Base-by-base conservation (phyloP, 305 asterid species). In the Coffea humblotiana region DNA sequence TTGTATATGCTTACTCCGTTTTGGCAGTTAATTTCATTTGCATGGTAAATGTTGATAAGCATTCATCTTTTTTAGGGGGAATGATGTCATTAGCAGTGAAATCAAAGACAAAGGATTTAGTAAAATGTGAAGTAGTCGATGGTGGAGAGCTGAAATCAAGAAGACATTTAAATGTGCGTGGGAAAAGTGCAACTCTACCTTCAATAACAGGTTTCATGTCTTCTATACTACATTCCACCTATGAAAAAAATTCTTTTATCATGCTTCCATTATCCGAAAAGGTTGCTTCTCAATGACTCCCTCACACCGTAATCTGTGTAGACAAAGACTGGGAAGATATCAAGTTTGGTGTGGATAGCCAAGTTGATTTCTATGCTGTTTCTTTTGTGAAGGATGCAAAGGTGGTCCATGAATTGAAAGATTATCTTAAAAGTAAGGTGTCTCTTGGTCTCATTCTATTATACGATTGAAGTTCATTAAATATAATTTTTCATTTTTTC, bases 261-360 rank as follows among this genome's bases (percentile, higher is more conserved):
- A 45, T 27, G 27, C 71, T 37, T 15, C n/a, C 25, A 6, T 51
- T 32, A 19, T 15, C 49, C 15, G 6, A 73, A 61, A 79, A 51
- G 25, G 52, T 32, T 47, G 54, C 64, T 16, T 68, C 70, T 60
- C 47, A 65, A 71, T 79, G 65, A 72, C 76, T 27, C 72, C 76
- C 21, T 29, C 49, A 25, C 52, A 18, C 47, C 56, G 35, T 84
- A 54, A 77, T 79, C 82, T 77, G 52, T 49, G 71, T 90, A 95
- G 98, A 93, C 72, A 95, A 92, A 79, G 99, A 93, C 86, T 95
- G 99, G 99, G 99, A 93, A 78, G 99, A 95, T 86, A 95, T 95
- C 78, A 93, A 93, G 87, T 93, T 95, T 81, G 99, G 99, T 29
- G 99, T 95, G 85, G 97, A 95, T 83, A 95, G 92, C 83, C 92